These are phyloP conservation scores for Fusarium torreyae DNA, from an alignment of 2,329 filamentous ascomycete genomes.

Conservation along the genomic window DNA sequence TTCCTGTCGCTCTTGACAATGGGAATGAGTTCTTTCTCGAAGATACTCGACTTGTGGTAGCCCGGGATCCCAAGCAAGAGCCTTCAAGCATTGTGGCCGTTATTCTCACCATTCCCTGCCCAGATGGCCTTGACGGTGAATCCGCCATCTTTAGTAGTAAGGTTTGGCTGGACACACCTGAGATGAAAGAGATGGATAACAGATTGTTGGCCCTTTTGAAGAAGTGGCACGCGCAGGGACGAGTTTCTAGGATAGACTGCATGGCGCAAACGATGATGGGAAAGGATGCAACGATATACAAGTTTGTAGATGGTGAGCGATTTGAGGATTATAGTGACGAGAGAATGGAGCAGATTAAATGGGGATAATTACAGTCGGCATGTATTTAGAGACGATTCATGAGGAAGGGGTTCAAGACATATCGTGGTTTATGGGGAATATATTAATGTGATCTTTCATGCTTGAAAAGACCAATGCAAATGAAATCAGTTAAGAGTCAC, in stretches of 20 bases:
- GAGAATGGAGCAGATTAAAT: neutral
- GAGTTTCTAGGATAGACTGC: neutral
- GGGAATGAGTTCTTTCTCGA: neutral
- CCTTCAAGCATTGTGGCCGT: conserved; percentile 1
- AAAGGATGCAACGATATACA: conserved; percentile 3
- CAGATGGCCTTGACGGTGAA: neutral
- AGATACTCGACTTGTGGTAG: neutral
- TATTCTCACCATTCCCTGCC: neutral
- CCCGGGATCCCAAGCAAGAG: neutral
- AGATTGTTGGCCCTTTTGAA: neutral
- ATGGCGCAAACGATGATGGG: conserved; percentile 11
- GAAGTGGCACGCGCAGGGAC: neutral
- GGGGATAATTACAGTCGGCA: neutral
- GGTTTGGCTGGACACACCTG: neutral
- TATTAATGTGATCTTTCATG: no score
- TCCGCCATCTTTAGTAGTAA: neutral
- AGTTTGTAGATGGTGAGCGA: conserved; percentile 11
- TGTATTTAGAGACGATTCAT: no score
- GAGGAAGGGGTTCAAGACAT: no score
- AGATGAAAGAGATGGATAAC: conserved; percentile 7
- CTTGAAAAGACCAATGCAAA: no score
- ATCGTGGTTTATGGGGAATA: no score
- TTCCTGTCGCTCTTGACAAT: neutral
- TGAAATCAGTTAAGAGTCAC: no score
- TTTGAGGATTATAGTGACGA: conserved; percentile 17